Evolutionary conservation across 2,329 filamentous ascomycete species (phyloP), one percentile per base, ranked within the genome.

Genomic region (Chaetomiaceae sp.): DNA sequence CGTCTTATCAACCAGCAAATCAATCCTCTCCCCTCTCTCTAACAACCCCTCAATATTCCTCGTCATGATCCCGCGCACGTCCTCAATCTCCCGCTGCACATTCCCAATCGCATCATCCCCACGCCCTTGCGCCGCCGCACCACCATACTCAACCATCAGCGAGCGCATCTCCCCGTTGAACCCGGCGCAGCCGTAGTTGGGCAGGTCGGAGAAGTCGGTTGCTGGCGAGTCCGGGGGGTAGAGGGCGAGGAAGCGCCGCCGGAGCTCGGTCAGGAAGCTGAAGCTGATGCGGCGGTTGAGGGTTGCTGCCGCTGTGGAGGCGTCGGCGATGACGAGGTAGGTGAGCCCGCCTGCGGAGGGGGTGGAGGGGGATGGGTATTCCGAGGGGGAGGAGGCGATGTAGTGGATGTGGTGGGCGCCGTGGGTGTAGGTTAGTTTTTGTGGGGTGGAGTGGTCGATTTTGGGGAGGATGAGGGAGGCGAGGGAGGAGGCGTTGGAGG

Each of bases 341-440:
- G 90, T 96, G 34, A 99, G 80, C 1, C 90, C 88, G 47, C 89
- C 89, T 44, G 87, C 83, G 7, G 83, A 81, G 44, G 76, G 75
- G 62, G 70, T 74, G 62, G 60, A n/a, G n/a, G n/a, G 64, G 5
- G 53, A 31, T 50, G 73, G 73, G 64, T 85, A 80, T 61, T 80
- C 80, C 3, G 83, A 85, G 9, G 89, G 85, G 0, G 89, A 83
- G 65, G 93, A 87, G 63, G 91, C 82, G 65, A 97, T 87, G 76
- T 95, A 96, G 78, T 99, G 92, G 69, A 97, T 93, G 76, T 93
- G 89, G 69, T 95, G 85, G 54, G 85, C 77, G 71, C 90, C 87
- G 70, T 96, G 90, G 35, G 89, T 95, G 74, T 95, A 96, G 48
- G 92, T 97, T 59, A 95, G 82, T 72, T 96, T 96, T 65, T 95